These are phyloP conservation scores for Pseudisothecium myosuroides DNA, from an alignment of 225 moss, liverwort and hornwort species.

Conservation along the genomic window DNA sequence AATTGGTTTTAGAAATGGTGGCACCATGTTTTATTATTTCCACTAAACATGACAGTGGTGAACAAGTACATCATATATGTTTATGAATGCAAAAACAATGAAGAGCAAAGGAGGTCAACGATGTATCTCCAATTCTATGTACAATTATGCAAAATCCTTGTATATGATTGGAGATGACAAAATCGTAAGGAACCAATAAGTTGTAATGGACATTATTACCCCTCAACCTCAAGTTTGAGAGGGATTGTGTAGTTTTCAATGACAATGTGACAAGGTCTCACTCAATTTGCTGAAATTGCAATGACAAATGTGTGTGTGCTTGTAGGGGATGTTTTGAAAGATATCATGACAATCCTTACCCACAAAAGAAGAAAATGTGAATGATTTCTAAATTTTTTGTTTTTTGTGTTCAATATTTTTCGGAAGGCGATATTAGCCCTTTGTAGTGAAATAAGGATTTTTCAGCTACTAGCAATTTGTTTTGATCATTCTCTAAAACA, in stretches of 20 bases:
- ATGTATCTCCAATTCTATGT: not conserved
- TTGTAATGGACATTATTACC: not conserved
- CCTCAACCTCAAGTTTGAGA: not conserved
- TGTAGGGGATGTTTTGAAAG: too few species aligned
- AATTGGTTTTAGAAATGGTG: not conserved
- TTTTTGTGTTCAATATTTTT: too few species aligned
- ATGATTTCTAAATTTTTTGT: too few species aligned
- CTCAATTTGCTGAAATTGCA: too few species aligned
- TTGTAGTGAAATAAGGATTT: too few species aligned
- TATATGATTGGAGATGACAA: not conserved
- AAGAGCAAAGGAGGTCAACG: not conserved
- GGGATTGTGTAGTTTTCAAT: not conserved
- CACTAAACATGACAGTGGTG: not conserved
- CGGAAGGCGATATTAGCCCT: too few species aligned
- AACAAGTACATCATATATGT: not conserved
- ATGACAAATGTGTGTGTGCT: too few species aligned
- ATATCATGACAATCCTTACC: too few species aligned
- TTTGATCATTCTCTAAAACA: too few species aligned
- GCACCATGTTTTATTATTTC: not conserved
- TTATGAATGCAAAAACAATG: rapidly evolving
- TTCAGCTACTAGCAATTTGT: too few species aligned
- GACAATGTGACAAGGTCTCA: too few species aligned
- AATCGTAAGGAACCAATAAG: not conserved
- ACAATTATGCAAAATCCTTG: not conserved
- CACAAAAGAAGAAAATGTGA: too few species aligned